These are phyloP conservation scores for Closterium sp. DNA, from an alignment of 139 green algal species.

Conservation along the genomic window DNA sequence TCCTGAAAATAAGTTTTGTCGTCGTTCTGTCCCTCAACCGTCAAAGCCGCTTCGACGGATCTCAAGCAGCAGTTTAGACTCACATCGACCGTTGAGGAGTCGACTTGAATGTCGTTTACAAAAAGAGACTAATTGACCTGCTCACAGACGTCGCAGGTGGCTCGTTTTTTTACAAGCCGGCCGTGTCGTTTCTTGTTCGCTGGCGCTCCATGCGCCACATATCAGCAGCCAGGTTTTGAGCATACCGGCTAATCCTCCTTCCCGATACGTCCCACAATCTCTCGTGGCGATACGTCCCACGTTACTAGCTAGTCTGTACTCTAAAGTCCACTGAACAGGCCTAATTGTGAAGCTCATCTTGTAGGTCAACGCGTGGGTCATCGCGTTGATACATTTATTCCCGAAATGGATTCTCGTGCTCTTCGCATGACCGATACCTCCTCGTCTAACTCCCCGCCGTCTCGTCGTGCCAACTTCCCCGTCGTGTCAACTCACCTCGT, in stretches of 20 bases:
- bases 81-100: too few species aligned
- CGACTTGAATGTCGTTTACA: too few species aligned
- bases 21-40: background rate
- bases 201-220: too few species aligned
- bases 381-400: background rate
- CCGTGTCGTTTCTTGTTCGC: background rate
- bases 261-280: too few species aligned
- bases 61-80: background rate
- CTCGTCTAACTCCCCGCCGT: background rate
- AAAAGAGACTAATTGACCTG: background rate
- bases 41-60: background rate
- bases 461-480: background rate
- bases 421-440: background rate
- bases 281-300: too few species aligned
- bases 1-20: background rate
- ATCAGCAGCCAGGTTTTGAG: too few species aligned
- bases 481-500: too few species aligned
- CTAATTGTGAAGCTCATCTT: too few species aligned
- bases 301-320: too few species aligned
- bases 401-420: background rate
- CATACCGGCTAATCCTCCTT: too few species aligned
- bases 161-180: background rate
- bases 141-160: background rate
- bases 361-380: too few species aligned
- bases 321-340: too few species aligned